A percentile compares a stretch with the other conserved stretches of the same genome.
Conservation (phyloP, 2,329 filamentous ascomycete genomes). For the Pseudocercospora ulei region DNA sequence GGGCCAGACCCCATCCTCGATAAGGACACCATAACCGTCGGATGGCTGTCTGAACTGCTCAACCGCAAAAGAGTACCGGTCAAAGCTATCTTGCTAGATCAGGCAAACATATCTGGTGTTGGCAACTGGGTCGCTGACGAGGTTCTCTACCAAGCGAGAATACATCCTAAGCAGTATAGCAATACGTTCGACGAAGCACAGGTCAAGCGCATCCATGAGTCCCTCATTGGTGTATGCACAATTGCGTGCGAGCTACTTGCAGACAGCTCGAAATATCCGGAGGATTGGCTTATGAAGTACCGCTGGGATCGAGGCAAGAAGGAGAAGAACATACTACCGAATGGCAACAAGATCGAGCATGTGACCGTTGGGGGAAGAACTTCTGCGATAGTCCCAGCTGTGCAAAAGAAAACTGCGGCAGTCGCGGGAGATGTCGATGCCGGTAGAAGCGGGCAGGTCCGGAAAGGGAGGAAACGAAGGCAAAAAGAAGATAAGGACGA, state of each 20-base stretch:
- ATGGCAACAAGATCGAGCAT: constrained; percentile 73
- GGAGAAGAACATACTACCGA: constrained; percentile 59
- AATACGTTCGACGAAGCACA: constrained; percentile 67
- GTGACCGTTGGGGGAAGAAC: constrained; percentile 85
- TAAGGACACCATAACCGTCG: constrained; percentile 62
- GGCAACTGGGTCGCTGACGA: constrained; percentile 98
- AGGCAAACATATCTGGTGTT: constrained; percentile 79
- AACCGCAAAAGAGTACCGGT: constrained; percentile 69
- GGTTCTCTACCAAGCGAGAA: constrained; percentile 73
- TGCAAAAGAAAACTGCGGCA: constrained; percentile 71
- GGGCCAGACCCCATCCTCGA: constrained; percentile 88
- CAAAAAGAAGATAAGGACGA: constrained; percentile 23
- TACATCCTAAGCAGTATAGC: constrained; percentile 90
- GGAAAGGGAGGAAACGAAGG: constrained; percentile 34
- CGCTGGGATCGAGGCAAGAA: constrained; percentile 81
- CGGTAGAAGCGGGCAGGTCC: constrained; percentile 22
- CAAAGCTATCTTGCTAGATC: constrained; percentile 80
- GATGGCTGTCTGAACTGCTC: constrained; percentile 65
- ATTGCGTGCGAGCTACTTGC: constrained; percentile 68
- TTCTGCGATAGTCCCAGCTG: constrained; percentile 71
- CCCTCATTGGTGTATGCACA: constrained; percentile 68
- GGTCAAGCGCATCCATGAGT: constrained; percentile 59
- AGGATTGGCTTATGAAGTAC: constrained; percentile 55
- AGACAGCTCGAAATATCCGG: constrained; percentile 74
- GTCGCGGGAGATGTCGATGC: constrained; percentile 44